Evolutionary conservation across 2,329 filamentous ascomycete genomes (phyloP).

Genomic region (Sclerotinia sclerotiorum): DNA sequence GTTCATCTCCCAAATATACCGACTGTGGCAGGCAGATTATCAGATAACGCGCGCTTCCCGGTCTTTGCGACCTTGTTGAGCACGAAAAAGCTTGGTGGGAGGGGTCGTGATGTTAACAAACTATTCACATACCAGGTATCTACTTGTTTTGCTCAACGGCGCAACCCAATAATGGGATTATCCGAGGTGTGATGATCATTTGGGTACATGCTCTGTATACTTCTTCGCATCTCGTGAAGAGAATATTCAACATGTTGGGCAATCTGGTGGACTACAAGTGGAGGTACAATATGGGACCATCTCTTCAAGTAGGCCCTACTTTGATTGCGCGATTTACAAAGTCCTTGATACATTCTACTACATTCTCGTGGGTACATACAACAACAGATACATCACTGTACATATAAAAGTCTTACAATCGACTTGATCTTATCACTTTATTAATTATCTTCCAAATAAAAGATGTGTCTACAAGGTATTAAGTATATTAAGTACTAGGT

Average conservation of each 20-base stretch:
- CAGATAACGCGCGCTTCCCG: slow-evolving; percentile 21
- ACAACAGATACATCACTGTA: not conserved
- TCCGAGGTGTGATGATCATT: not conserved
- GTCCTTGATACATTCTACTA: not conserved
- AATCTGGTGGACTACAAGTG: not conserved
- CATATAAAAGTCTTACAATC: not conserved
- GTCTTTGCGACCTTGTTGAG: not conserved
- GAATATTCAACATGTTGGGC: not conserved
- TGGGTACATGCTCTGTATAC: not conserved
- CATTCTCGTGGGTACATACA: slow-evolving; percentile 10
- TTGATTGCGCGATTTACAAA: slow-evolving; percentile 6
- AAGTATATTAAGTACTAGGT: too few species aligned
- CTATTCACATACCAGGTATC: not conserved
- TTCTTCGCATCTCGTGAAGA: not conserved
- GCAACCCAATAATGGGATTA: not conserved
- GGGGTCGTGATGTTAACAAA: not conserved
- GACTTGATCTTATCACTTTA: not conserved
- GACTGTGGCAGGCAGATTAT: too few species aligned
- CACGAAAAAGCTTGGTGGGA: not conserved
- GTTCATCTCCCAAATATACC: not conserved
- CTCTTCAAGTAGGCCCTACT: too few species aligned
- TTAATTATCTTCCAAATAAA: not conserved
- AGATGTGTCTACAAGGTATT: too few species aligned
- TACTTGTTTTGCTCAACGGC: not conserved
- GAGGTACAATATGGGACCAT: not conserved